Percentiles rank a stretch among this genome's conserved stretches.
Conservation (phyloP, 2,329 filamentous ascomycete species). For the Aaosphaeria pasadenensis region DNA sequence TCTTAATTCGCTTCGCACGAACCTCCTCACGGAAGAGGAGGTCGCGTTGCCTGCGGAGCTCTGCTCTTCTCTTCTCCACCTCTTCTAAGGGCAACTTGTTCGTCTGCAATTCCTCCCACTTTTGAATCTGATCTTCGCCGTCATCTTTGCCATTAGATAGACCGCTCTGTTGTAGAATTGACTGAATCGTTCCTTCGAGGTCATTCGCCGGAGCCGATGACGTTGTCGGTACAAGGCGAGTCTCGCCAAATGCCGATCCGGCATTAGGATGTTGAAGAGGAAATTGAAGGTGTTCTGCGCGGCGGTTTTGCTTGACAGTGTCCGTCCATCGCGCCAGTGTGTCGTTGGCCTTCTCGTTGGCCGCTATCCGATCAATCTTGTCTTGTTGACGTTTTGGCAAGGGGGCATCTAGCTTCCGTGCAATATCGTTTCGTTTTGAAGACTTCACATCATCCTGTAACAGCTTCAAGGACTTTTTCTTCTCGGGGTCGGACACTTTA, state of each 20-base stretch:
- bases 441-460: slow-evolving; percentile 62
- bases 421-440: slow-evolving; percentile 54
- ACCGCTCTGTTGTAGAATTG: slow-evolving; percentile 87
- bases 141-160: slow-evolving; percentile 60
- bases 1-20: slow-evolving; percentile 89
- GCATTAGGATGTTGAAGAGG: slow-evolving; percentile 72
- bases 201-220: slow-evolving; percentile 68
- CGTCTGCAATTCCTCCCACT: slow-evolving; percentile 66
- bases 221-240: slow-evolving; percentile 60
- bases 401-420: slow-evolving; percentile 75
- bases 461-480: slow-evolving; percentile 77
- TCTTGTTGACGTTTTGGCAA: slow-evolving; percentile 85
- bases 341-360: slow-evolving; percentile 88
- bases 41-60: slow-evolving; percentile 78
- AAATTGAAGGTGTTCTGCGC: slow-evolving; percentile 86
- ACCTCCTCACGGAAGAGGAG: slow-evolving; percentile 85
- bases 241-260: slow-evolving; percentile 57
- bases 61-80: slow-evolving; percentile 67
- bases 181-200: slow-evolving; percentile 80
- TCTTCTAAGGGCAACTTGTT: slow-evolving; percentile 72
- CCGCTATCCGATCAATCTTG: slow-evolving; percentile 73
- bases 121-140: slow-evolving; percentile 61
- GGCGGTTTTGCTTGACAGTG: slow-evolving; percentile 89
- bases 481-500: slow-evolving; percentile 67
- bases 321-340: slow-evolving; percentile 89